Base-by-base conservation (phyloP, 1,284 basidiomycete species). In the Ceratobasidium sp. region DNA sequence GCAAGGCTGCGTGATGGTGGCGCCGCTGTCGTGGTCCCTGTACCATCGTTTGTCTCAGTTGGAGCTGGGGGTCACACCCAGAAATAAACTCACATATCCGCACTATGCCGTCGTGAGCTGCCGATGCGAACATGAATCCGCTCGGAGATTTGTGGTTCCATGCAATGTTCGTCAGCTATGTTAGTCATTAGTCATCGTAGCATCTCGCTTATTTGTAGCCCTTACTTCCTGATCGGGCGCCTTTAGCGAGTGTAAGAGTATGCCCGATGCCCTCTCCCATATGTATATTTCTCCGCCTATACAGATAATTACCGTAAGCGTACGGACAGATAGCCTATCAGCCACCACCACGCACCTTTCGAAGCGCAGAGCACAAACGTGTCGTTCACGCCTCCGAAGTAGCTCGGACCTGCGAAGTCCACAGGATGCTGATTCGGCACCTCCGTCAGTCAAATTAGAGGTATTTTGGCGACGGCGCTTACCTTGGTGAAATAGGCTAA, bases 231-330 rank as follows among this genome's bases (percentile, higher is more conserved):
- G 53, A 36, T 70, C 65, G 2, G 65, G 65, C 41, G 65, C 65
- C 28, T 70, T 70, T 3, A 70, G 53, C 41, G 65, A 70, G 26
- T 70, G 65, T n/a, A 70, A 28, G 14, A 70, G 45, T 28, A 70
- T 41, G 18, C 65, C 65, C 12, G 65, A 70, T 34, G 65, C 36
- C 18, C 53, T 45, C 26, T 70, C 65, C 65, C 65, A 70, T 5
- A 70, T 70, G 53, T 70, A 70, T 45, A 70, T 70, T 32, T 70
- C 65, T 21, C 65, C 65, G n/a, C 65, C 65, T 70, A 58, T 3
- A 36, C 16, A 30, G 0, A 18, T n/a, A n/a, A 3, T n/a, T n/a
- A n/a, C n/a, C 26, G 10, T 55, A 45, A 32, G 26, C 18, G 26
- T 12, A 32, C 5, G 21, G 34, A 45, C n/a, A 46, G 21, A 12